Evolutionary conservation across 331 rosid genomes (phyloP), one percentile per base, ranked within the genome.

Genomic region (Rhamnella rubrinervis): DNA sequence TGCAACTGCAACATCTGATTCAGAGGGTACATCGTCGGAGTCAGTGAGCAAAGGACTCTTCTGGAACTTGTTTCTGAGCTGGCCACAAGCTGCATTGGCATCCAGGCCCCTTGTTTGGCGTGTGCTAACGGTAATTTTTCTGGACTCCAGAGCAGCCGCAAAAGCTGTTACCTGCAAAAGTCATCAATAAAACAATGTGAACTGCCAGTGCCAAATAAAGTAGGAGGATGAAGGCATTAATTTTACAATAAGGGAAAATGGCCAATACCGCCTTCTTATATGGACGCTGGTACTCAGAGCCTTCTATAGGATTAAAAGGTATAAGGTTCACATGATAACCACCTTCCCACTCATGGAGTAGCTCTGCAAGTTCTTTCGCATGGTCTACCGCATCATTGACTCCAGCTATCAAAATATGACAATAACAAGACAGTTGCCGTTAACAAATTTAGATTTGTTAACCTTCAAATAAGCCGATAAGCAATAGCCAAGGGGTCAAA

Each of bases 81-180:
- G 98, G 59, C 98, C 98, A 77, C 97, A 95, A 56, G 98, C 97
- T 44, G 98, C 98, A 80, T 89, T 92, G 61, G 98, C 98, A 44
- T 95, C 98, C 72, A 91, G 64, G 62, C 98, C 98, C 81, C 98
- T 82, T 23, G 97, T 95, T 87, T 91, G 95, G 31, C 97, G 95
- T 11, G 81, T 72, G 17, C 91, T 95, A 26, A 84, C 92, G 4
- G 96, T 85, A 81, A 89, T 83, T 80, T 87, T 95, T 40, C 78
- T 60, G 26, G 92, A 81, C 68, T 89, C 93, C 72, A 95, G 70
- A 69, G 97, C 87, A 78, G 83, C 79, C 19, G 80, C 83, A 91
- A 95, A 95, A 63, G 97, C 93, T 71, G 64, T 75, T 39, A 87
- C 86, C 97, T 95, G 72, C 63, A 77, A 77, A 85, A 55, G 26